These are phyloP conservation scores for Aspergillus tubingensis DNA, from an alignment of 2,329 filamentous ascomycete species.

Conservation along the genomic window DNA sequence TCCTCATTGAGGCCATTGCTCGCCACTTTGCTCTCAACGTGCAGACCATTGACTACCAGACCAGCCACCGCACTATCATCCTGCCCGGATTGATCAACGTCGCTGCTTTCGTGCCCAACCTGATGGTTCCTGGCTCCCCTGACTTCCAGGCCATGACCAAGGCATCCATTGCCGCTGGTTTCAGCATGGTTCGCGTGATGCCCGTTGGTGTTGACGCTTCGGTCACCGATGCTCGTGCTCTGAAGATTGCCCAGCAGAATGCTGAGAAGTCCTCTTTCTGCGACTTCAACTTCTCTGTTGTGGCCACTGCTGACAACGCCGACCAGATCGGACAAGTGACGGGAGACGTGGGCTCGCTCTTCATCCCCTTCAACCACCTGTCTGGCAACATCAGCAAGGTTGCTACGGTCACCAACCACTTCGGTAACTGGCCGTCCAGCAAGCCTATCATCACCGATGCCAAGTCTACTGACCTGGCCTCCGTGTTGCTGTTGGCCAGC, in stretches of 20 bases:
- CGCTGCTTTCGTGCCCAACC: constrained; percentile 75
- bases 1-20: constrained; percentile 89
- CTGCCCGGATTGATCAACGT: constrained; percentile 77
- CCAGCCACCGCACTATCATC: constrained; percentile 75
- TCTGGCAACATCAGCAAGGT: constrained; percentile 84
- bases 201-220: constrained; percentile 72
- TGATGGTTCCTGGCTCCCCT: constrained; percentile 63
- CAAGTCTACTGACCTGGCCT: constrained; percentile 78
- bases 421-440: constrained; percentile 72
- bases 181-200: constrained; percentile 79
- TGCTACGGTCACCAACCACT: constrained; percentile 75
- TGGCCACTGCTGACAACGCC: constrained; percentile 71
- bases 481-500: constrained; percentile 74
- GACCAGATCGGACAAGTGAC: constrained; percentile 73
- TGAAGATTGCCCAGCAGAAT: constrained; percentile 72
- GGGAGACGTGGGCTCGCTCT: constrained; percentile 74
- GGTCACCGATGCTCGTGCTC: constrained; percentile 70
- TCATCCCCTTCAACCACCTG: constrained; percentile 79
- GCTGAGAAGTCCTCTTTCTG: constrained; percentile 68
- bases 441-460: constrained; percentile 83
- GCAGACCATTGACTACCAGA: constrained; percentile 83
- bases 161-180: constrained; percentile 72
- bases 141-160: constrained; percentile 72
- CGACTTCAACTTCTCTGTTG: constrained; percentile 79
- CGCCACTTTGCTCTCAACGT: constrained; percentile 85